Conservation (phyloP, 768 basidiomycete genomes). For the Boletus rubescentipes region DNA sequence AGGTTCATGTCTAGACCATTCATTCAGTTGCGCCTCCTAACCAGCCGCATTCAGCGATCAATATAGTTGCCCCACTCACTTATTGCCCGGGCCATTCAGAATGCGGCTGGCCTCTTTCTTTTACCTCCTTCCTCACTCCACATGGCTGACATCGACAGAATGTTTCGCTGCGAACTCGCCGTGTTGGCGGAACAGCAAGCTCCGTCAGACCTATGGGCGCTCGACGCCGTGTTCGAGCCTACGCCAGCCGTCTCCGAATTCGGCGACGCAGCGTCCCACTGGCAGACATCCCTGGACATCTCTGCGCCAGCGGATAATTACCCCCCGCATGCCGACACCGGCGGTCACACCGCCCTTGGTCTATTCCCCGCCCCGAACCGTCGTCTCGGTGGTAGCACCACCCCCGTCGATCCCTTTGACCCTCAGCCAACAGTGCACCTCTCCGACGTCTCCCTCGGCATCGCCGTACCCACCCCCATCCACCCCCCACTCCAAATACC, state of each 20-base stretch:
- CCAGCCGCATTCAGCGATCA: slow-evolving; percentile 8
- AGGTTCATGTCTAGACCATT: background rate
- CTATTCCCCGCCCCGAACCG: slow-evolving; percentile 11
- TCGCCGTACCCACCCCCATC: background rate
- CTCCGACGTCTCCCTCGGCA: slow-evolving; percentile 19
- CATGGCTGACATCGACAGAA: slow-evolving; percentile 27
- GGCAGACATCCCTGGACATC: slow-evolving; percentile 2
- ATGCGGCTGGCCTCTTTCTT: slow-evolving; percentile 13
- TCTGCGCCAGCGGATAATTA: background rate
- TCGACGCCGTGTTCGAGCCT: background rate
- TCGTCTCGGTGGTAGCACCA: slow-evolving; percentile 2
- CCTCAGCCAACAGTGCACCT: slow-evolving; percentile 24
- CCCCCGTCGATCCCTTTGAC: background rate
- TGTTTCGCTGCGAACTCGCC: slow-evolving; percentile 23
- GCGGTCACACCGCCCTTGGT: background rate
- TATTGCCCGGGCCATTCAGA: slow-evolving; percentile 6
- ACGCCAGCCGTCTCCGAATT: background rate
- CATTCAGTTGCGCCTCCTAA: slow-evolving; percentile 8
- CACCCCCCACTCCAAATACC: slow-evolving; percentile 3
- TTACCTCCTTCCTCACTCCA: background rate
- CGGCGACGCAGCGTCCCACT: background rate
- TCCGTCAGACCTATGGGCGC: slow-evolving; percentile 5
- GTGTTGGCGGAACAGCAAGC: slow-evolving; percentile 6
- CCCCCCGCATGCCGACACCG: too few relatives aligned
- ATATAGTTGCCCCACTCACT: slow-evolving; percentile 13